phyloP scores from a whole-genome alignment of 352 stramenopile species.

The Globisporangium camurandrum region DNA sequence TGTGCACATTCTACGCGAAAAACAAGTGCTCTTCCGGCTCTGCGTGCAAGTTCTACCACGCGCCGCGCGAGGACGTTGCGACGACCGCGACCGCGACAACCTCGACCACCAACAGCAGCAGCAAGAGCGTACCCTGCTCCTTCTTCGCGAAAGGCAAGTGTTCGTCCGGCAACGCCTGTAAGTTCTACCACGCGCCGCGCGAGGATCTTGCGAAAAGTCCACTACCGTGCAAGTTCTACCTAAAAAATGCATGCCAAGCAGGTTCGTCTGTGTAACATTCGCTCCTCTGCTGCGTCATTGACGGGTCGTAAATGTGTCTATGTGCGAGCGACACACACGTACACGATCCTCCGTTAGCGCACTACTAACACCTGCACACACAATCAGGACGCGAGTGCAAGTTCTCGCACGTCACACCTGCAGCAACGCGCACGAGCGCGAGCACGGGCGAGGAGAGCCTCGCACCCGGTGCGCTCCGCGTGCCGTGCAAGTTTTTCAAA shows the following conservation, averaged over 20 bases:
- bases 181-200: conserved; percentile 47
- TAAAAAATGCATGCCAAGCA: conserved; percentile 53
- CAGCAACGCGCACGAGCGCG: conserved; percentile 21
- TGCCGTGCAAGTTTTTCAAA: conserved; percentile 72
- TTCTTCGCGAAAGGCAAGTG: conserved; percentile 71
- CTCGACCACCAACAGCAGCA: conserved; percentile 5
- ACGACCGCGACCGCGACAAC: background rate
- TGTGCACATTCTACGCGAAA: conserved; percentile 54
- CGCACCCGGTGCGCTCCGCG: conserved; percentile 31
- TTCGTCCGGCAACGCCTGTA: conserved; percentile 53
- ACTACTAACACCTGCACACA: too few species aligned
- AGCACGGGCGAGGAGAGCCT: conserved; percentile 39
- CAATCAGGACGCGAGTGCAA: conserved; percentile 53
- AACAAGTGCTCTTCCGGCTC: conserved; percentile 64
- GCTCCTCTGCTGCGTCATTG: background rate
- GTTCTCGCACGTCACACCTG: conserved; percentile 40
- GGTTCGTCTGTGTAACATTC: conserved; percentile 7
- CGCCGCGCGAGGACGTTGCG: conserved; percentile 23
- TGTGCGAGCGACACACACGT: background rate
- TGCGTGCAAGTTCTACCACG: conserved; percentile 61
- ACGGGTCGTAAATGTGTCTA: background rate
- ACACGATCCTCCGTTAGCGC: too few species aligned
- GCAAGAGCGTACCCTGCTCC: conserved; percentile 35
- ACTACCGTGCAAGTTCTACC: conserved; percentile 64
- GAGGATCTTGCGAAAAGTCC: conserved; percentile 30